phyloP scores from a whole-genome alignment of 768 basidiomycete species.

The Naganishia antarctica region DNA sequence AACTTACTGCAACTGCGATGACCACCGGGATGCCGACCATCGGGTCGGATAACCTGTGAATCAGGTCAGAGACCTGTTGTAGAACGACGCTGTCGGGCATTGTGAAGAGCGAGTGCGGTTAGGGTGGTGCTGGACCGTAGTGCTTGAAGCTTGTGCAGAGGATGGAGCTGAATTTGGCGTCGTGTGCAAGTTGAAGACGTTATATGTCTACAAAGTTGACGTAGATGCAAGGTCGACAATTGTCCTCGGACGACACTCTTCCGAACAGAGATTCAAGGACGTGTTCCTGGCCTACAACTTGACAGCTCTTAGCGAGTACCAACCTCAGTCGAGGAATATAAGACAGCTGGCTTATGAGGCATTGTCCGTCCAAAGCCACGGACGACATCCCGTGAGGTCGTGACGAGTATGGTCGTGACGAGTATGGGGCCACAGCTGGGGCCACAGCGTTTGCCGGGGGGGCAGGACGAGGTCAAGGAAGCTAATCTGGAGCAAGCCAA shows the following conservation, averaged over 20 bases:
- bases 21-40: constrained; percentile 15
- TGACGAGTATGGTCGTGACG: neutral
- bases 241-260: constrained; percentile 10
- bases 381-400: neutral
- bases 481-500: neutral
- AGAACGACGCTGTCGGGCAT: constrained; percentile 15
- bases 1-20: constrained; percentile 16
- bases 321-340: neutral
- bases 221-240: neutral
- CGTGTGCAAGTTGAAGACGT: neutral
- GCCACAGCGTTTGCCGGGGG: too few species aligned
- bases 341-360: neutral
- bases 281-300: too few species aligned
- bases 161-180: too few species aligned
- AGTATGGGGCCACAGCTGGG: neutral
- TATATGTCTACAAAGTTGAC: neutral
- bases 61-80: constrained; percentile 14
- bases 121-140: neutral
- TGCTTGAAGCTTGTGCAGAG: neutral
- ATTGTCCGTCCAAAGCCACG: constrained; percentile 5
- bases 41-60: constrained; percentile 8
- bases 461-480: too few species aligned
- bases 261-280: neutral
- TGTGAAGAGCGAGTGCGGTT: neutral
- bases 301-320: neutral